Conservation (phyloP, 768 basidiomycete genomes). For the Russula griseocarnosa region DNA sequence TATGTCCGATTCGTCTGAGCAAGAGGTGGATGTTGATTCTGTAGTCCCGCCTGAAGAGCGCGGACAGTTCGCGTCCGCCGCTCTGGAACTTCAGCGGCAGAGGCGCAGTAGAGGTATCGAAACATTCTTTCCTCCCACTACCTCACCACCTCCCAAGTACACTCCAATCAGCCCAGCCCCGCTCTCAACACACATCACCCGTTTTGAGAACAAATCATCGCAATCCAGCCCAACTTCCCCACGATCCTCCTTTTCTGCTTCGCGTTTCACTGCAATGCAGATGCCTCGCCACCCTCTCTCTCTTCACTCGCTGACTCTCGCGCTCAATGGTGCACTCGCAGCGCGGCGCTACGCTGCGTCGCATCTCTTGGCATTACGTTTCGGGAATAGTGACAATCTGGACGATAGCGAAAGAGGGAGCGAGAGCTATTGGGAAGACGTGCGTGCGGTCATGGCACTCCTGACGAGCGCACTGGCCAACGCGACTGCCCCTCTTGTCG, state of each 20-base stretch:
- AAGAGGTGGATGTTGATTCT: constrained; percentile 6
- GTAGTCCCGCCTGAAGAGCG: constrained; percentile 30
- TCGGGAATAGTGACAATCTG: constrained; percentile 37
- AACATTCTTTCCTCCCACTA: constrained; percentile 40
- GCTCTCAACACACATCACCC: constrained; percentile 22
- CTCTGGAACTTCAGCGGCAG: constrained; percentile 56
- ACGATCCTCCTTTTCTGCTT: constrained; percentile 36
- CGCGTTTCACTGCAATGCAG: constrained; percentile 62
- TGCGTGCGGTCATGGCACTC: constrained; percentile 66
- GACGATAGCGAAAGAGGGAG: constrained; percentile 32
- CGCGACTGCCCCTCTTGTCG: constrained; percentile 55
- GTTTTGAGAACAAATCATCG: constrained; percentile 23
- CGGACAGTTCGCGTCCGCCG: constrained; percentile 55
- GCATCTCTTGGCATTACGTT: constrained; percentile 74
- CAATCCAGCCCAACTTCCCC: constrained; percentile 25
- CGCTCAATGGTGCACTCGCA: constrained; percentile 62
- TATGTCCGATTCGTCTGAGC: neutral
- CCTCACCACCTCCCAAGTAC: constrained; percentile 29
- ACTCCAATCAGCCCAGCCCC: constrained; percentile 20
- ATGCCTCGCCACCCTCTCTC: constrained; percentile 62
- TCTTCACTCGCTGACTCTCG: constrained; percentile 54
- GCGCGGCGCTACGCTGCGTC: constrained; percentile 76
- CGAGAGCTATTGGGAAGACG: constrained; percentile 79
- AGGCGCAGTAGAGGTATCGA: constrained; percentile 50
- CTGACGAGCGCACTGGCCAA: constrained; percentile 66